Conservation (phyloP, 768 basidiomycete species). For the Gymnopilus dilepis region DNA sequence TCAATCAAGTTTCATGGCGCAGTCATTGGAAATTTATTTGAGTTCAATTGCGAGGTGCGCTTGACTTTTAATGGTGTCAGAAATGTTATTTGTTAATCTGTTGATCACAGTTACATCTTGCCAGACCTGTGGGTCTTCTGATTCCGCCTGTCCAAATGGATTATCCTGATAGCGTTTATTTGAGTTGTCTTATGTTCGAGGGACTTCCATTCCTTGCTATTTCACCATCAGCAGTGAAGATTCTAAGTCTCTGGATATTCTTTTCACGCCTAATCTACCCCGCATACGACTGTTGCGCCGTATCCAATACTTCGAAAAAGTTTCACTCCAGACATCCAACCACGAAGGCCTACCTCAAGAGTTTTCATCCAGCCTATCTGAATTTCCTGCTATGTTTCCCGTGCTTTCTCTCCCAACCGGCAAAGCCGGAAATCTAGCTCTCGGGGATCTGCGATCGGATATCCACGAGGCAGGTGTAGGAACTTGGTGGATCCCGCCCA, state of each 20-base stretch:
- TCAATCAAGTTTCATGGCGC: slow-evolving; percentile 29
- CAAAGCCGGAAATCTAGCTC: too few relatives aligned
- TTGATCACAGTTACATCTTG: not conserved
- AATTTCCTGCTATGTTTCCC: too few relatives aligned
- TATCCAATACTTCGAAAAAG: not conserved
- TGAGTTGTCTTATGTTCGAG: not conserved
- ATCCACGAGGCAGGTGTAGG: not conserved
- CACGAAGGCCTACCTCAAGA: too few relatives aligned
- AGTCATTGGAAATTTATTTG: slow-evolving; percentile 31
- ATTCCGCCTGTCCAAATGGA: not conserved
- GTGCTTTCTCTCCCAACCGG: too few relatives aligned
- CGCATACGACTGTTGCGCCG: not conserved
- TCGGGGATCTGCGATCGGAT: not conserved
- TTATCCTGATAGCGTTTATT: not conserved
- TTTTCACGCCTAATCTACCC: not conserved
- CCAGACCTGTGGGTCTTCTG: not conserved
- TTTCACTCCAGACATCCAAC: not conserved
- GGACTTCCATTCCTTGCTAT: not conserved
- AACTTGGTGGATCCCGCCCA: not conserved
- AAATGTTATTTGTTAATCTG: not conserved
- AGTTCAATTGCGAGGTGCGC: slow-evolving; percentile 29
- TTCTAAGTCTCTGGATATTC: not conserved
- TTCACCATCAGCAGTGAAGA: not conserved
- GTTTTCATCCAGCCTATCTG: too few relatives aligned
- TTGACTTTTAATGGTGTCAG: not conserved